phyloP scores from a whole-genome alignment of 2,329 filamentous ascomycete genomes.

The Sclerotinia spermophila region DNA sequence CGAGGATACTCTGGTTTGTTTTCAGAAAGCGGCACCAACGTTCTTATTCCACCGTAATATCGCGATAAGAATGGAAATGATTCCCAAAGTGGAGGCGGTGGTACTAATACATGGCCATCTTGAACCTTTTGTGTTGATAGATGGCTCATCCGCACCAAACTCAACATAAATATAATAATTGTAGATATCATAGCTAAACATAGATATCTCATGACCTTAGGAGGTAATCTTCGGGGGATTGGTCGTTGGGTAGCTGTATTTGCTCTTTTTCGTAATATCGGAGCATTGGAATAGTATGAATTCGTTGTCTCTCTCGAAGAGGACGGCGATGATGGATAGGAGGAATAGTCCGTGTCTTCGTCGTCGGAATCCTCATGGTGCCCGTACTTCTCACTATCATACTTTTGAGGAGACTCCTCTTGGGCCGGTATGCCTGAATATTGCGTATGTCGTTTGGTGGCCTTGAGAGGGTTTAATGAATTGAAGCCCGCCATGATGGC shows the following conservation, averaged over 20 bases:
- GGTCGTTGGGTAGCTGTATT: constrained; percentile 23
- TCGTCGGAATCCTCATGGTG: constrained; percentile 43
- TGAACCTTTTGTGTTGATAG: constrained; percentile 61
- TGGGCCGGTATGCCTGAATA: constrained; percentile 23
- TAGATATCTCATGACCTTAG: constrained; percentile 72
- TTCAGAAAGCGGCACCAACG: constrained; percentile 59
- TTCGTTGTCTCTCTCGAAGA: constrained; percentile 35
- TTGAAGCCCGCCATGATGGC: constrained; percentile 47
- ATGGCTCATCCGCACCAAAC: constrained; percentile 69
- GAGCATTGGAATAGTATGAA: constrained; percentile 33
- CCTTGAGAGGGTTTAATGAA: constrained; percentile 43
- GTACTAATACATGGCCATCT: constrained; percentile 54
- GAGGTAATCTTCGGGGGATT: constrained; percentile 49
- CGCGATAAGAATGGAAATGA: constrained; percentile 78
- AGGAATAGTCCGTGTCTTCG: constrained; percentile 43
- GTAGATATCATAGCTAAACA: constrained; percentile 66
- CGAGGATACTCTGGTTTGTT: constrained; percentile 81
- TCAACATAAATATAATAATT: constrained; percentile 73
- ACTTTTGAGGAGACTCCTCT: constrained; percentile 21
- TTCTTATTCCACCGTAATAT: constrained; percentile 85
- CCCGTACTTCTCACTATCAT: constrained; percentile 34
- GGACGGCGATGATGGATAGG: constrained; percentile 30
- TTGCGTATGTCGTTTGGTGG: constrained; percentile 34
- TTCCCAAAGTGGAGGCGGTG: constrained; percentile 70
- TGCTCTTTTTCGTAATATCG: constrained; percentile 34